Conservation (phyloP, 805 yeast species). For the Saccharomycopsis vini region DNA sequence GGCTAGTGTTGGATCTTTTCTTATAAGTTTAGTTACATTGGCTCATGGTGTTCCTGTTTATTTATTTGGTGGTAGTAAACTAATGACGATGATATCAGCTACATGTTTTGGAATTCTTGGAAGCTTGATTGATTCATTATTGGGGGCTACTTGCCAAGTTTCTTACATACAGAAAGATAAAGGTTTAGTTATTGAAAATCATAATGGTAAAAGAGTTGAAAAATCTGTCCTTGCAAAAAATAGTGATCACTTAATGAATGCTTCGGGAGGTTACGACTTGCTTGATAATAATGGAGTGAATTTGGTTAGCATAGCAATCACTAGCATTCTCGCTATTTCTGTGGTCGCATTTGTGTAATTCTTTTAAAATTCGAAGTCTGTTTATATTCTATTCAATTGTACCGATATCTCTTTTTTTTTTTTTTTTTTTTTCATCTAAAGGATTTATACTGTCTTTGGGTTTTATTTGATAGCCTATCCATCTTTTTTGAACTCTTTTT, state of each 20-base stretch:
- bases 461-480: too few species aligned
- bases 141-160: constrained; percentile 34
- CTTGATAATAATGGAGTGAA: constrained; percentile 35
- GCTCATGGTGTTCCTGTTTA: background rate
- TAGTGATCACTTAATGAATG: constrained; percentile 20
- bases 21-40: constrained; percentile 25
- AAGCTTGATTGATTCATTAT: constrained; percentile 31
- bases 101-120: constrained; percentile 31
- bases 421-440: too few species aligned
- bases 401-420: too few species aligned
- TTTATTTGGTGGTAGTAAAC: background rate
- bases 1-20: constrained; percentile 30
- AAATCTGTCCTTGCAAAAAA: constrained; percentile 10
- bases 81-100: constrained; percentile 22
- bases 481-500: too few species aligned
- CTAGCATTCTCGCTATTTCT: constrained; percentile 11
- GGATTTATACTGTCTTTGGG: too few species aligned
- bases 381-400: too few species aligned
- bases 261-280: constrained; percentile 28
- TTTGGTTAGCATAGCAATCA: constrained; percentile 27
- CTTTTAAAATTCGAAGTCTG: too few species aligned
- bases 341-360: too few species aligned
- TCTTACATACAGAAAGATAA: constrained; percentile 28
- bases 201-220: constrained; percentile 29
- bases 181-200: constrained; percentile 24